These are phyloP conservation scores for Eremochloa ophiuroides DNA, from an alignment of 176 grass and related monocot species.

Conservation along the genomic window DNA sequence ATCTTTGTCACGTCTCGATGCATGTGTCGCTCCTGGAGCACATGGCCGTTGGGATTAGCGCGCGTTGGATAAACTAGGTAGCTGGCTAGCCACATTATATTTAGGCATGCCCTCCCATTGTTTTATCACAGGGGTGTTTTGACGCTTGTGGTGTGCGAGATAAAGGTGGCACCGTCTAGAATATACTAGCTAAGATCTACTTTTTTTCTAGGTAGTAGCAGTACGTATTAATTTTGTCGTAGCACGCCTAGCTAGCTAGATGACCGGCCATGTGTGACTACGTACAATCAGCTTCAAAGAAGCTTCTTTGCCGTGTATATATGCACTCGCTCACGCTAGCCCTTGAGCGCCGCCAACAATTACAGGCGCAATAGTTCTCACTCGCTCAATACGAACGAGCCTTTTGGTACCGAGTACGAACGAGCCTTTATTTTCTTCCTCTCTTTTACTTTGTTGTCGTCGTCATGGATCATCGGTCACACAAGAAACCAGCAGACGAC, in stretches of 20 bases:
- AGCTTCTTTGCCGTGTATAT: not conserved
- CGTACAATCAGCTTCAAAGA: not conserved
- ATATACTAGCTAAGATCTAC: not conserved
- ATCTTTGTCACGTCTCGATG: not conserved
- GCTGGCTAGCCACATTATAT: not conserved
- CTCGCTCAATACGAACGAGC: too few relatives aligned
- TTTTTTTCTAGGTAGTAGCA: too few relatives aligned
- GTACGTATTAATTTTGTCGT: not conserved
- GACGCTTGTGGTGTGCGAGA: not conserved
- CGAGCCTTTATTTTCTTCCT: too few relatives aligned
- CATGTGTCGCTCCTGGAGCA: not conserved
- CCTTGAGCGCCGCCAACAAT: not conserved
- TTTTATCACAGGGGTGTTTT: not conserved
- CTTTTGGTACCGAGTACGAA: too few relatives aligned
- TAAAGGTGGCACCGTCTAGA: not conserved
- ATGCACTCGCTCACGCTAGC: not conserved
- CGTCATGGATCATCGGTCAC: too few relatives aligned
- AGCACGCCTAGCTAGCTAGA: too few relatives aligned
- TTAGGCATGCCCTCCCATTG: not conserved
- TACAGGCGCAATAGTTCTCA: not conserved
- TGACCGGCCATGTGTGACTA: not conserved
- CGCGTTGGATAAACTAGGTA: not conserved
- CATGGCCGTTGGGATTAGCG: conserved; percentile 19
- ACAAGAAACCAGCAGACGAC: too few relatives aligned
- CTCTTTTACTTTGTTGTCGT: too few relatives aligned